Base-by-base conservation (phyloP, 2,329 filamentous ascomycete genomes). In the Pseudocercospora ulei region DNA sequence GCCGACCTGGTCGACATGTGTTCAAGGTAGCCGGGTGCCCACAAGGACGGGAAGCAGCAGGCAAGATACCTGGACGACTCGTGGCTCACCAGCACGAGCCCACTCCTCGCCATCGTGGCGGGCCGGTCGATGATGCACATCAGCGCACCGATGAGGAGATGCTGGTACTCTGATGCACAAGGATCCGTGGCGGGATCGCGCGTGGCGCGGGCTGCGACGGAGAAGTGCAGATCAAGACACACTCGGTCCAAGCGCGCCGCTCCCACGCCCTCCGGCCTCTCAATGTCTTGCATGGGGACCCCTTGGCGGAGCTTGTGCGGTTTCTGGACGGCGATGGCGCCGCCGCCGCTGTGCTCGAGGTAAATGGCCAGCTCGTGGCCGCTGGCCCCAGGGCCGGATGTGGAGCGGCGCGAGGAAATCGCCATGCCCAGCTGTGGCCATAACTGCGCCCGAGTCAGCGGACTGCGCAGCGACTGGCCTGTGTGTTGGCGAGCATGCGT, bases 21-120 rank as follows among this genome's bases (percentile, higher is more conserved):
- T 11, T 41, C 39, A 11, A 62, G 44, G 43, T 63, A 62, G 4
- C 55, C 59, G 4, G 60, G 58, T 30, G 56, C 58, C 60, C 61
- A 69, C 17, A 67, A 28, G 3, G 52, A 42, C 3, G 66, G 65
- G 23, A 58, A 60, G 4, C 66, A 35, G 23, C 61, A 54, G 23
- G 58, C 52, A 3, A 69, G 54, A 26, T 55, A 55, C 23, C 53
- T 44, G 13, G 53, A 46, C 7, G 58, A 58, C 8, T 58, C 58
- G 14, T 48, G 61, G 17, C 55, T 53, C 35, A 50, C 56, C 9
- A 63, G 28, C 14, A 55, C 59, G 5, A 62, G 27, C 5, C 54
- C 54, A 12, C 41, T 43, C 1, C 39, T 3, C 1, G 52, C 34
- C 33, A 45, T 56, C 13, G 34, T 51, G 3, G 57, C 29, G 23